Evolutionary conservation across 345 rosid genomes (phyloP).

Genomic region (Syzygium jambos): DNA sequence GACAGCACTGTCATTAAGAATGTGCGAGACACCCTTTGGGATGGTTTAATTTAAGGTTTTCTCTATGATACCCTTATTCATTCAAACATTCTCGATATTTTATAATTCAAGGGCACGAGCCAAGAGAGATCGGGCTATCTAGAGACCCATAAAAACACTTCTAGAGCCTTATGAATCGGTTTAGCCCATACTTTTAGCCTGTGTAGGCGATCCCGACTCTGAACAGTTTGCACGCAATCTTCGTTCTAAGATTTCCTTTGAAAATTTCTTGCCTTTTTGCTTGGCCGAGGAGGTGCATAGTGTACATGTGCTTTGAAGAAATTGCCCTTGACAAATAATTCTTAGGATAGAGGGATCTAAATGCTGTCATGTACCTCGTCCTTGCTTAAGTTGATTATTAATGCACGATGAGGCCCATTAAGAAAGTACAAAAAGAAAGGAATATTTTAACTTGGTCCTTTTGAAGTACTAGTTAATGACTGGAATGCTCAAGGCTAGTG

Average conservation of each 20-base stretch:
- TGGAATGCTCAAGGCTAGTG: not conserved
- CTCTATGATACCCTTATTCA: not conserved
- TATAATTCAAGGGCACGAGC: not conserved
- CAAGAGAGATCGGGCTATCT: not conserved
- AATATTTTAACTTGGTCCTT: not conserved
- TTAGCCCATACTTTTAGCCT: not conserved
- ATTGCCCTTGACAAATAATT: not conserved
- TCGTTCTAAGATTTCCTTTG: not conserved
- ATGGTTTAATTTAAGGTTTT: not conserved
- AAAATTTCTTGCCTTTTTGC: not conserved
- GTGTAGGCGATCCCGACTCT: accelerated
- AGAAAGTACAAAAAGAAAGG: not conserved
- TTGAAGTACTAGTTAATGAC: not conserved
- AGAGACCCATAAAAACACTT: not conserved
- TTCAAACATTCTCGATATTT: not conserved
- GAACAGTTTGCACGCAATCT: not conserved
- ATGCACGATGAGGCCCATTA: not conserved
- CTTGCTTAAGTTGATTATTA: not conserved
- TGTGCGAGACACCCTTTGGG: not conserved
- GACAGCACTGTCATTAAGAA: too few species aligned
- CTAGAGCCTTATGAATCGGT: accelerated
- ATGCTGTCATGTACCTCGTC: not conserved
- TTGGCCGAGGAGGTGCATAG: not conserved
- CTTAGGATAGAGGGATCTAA: not conserved
- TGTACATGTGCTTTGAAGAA: not conserved